Base-by-base conservation (phyloP, 805 yeast genomes). In the Cyberlindnera samutprakarnensis region DNA sequence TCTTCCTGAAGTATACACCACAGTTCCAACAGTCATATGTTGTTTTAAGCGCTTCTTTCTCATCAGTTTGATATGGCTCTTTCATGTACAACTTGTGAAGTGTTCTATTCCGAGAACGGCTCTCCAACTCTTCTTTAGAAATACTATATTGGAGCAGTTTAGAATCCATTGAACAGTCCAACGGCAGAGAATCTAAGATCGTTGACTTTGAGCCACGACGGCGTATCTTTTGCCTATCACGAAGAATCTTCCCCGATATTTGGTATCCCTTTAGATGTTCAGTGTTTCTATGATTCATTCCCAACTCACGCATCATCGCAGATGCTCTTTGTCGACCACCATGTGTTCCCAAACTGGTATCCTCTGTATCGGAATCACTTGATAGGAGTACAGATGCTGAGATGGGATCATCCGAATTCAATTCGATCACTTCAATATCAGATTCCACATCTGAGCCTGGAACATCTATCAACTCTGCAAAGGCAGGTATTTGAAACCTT, bases 21-120 rank as follows among this genome's bases (percentile, higher is more conserved):
- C 59, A 54, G 25, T 51, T 40, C 14, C 41, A 25, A 31, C 59
- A 54, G 30, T 54, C 57, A 32, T 42, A 53, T 5, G 48, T 35
- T n/a, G 14, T 20, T 12, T 15, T 18, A 7, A 35, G 19, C 11
- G 36, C 26, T 3, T 28, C 18, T 18, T 22, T 18, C 8, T 30
- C 28, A n/a, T 14, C 18, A 4, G 29, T 25, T 8, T n/a, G 16
- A 7, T 28, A 23, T 3, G 33, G 15, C 2, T 22, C 14, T 1
- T 27, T 26, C 37, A 40, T 43, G 31, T 41, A 46, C 1, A 49
- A 28, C 16, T 43, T 45, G 19, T 54, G 54, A 3, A 53, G 31
- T 5, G 46, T 43, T 30, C 51, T 32, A 10, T 40, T 33, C 16
- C 38, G 28, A 14, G 32, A 36, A 16, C 55, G 30, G 28, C 30